Base-by-base conservation (phyloP, 371 early-diverging fungal genomes). In the Actinomortierella ambigua region DNA sequence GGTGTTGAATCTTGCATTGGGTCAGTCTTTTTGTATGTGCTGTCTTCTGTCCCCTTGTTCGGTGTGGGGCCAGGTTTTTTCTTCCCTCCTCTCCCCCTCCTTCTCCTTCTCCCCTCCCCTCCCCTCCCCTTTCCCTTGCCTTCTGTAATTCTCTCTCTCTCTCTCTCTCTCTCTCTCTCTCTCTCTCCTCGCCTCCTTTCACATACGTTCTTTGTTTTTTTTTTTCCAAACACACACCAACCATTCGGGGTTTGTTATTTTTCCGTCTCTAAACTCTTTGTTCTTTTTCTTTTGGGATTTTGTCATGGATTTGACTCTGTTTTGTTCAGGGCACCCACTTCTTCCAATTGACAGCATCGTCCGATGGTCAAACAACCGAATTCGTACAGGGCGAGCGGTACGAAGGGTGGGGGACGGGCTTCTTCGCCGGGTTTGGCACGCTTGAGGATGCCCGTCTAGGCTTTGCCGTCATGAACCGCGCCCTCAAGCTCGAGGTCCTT, bases 271-370 rank as follows among this genome's bases (percentile, higher is more conserved):
- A 9, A 22, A 14, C 15, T n/a, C 2, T 39, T 49, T 15, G 29
- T 18, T 50, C 43, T n/a, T 26, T 18, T 15, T 5, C n/a, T 8
- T 4, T 28, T 47, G 47, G 23, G 18, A 13, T 49, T 13, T 22
- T n/a, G n/a, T n/a, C n/a, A n/a, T n/a, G n/a, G n/a, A n/a, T n/a
- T n/a, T n/a, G n/a, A n/a, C n/a, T n/a, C n/a, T n/a, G n/a, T n/a
- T n/a, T n/a, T n/a, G n/a, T 11, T 34, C 47, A 73, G 73, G 50
- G 60, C 22, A 73, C 73, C 9, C 73, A 66, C 22, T 73, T 63
- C 42, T 73, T 73, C 51, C 62, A 66, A 23, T 9, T 73, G n/a
- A 50, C 49, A 20, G 50, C 57, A 42, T 47, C 28, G 2, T 52
- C 62, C 2, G 48, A 34, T 13, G 73, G 59, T 15, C 42, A 54